phyloP scores from a whole-genome alignment of 371 early-diverging fungal genomes.

The Syncephalis plumigaleata region DNA sequence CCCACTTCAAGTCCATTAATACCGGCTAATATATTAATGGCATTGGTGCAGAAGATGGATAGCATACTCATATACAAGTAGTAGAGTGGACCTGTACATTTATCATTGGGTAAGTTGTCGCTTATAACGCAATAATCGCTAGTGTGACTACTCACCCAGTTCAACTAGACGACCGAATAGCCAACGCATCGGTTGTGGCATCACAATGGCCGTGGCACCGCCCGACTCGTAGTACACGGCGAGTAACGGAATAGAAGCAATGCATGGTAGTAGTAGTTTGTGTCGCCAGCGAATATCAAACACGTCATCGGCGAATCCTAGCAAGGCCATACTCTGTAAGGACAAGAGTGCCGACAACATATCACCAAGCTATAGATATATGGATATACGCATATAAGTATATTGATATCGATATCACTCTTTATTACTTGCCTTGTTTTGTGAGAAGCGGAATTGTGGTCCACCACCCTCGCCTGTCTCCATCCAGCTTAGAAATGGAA shows the following conservation, averaged over 20 bases:
- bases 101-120: neutral
- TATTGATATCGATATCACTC: conserved; percentile 20
- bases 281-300: conserved; percentile 90
- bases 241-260: conserved; percentile 86
- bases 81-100: conserved; percentile 52
- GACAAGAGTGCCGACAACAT: conserved; percentile 76
- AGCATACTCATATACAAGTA: conserved; percentile 84
- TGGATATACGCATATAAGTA: neutral
- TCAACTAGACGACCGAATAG: conserved; percentile 55
- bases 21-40: conserved; percentile 97
- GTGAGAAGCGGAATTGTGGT: conserved; percentile 36
- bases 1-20: conserved; percentile 96
- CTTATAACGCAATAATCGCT: neutral
- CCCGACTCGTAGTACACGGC: conserved; percentile 84
- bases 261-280: conserved; percentile 86
- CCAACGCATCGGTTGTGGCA: conserved; percentile 65
- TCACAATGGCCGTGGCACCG: conserved; percentile 72
- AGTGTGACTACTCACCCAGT: conserved; percentile 34
- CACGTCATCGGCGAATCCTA: conserved; percentile 97
- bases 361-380: conserved; percentile 46
- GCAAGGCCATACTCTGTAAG: conserved; percentile 81
- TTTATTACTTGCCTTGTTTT: conserved; percentile 23
- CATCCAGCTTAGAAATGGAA: conserved; percentile 76
- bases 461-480: conserved; percentile 15
- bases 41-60: conserved; percentile 89